These are phyloP conservation scores for Auriscalpium orientale DNA, from an alignment of 768 basidiomycete genomes.

Conservation along the genomic window DNA sequence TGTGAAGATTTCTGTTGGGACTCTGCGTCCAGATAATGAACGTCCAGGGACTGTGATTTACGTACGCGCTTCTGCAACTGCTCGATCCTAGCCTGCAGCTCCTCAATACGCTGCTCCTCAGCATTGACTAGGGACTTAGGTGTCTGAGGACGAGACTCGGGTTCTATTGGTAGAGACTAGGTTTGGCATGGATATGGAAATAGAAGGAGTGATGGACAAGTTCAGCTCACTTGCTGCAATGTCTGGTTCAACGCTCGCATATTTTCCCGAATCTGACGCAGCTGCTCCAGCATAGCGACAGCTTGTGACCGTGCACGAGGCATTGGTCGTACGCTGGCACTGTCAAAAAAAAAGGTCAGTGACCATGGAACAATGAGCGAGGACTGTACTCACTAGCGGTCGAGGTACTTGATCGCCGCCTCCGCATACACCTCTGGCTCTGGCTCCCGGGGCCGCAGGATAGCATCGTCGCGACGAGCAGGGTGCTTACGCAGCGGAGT, in stretches of 20 bases:
- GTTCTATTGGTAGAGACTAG: slow-evolving; percentile 15
- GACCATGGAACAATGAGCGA: neutral
- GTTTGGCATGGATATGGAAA: slow-evolving; percentile 5
- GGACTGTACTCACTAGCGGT: slow-evolving; percentile 55
- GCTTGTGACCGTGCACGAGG: slow-evolving; percentile 39
- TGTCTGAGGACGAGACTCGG: slow-evolving; percentile 19
- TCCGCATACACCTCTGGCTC: slow-evolving; percentile 72
- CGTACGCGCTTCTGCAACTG: slow-evolving; percentile 34
- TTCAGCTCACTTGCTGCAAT: slow-evolving; percentile 31
- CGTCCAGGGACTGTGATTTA: neutral
- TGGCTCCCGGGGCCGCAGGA: slow-evolving; percentile 34
- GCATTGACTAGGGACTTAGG: slow-evolving; percentile 25
- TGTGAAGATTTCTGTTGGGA: slow-evolving; percentile 22
- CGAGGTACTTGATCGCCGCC: slow-evolving; percentile 70
- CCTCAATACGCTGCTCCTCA: slow-evolving; percentile 36
- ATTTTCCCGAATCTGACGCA: slow-evolving; percentile 30
- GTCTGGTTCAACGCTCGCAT: slow-evolving; percentile 28
- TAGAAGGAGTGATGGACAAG: neutral
- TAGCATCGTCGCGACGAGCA: slow-evolving; percentile 25
- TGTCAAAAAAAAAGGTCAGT: neutral
- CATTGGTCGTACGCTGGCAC: slow-evolving; percentile 38
- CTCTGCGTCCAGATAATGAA: neutral
- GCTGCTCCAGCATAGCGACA: slow-evolving; percentile 29
- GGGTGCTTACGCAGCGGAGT: slow-evolving; percentile 54
- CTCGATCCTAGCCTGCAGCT: slow-evolving; percentile 34